Evolutionary conservation across 768 basidiomycete species (phyloP).

Genomic region (Lentinula raphanica): DNA sequence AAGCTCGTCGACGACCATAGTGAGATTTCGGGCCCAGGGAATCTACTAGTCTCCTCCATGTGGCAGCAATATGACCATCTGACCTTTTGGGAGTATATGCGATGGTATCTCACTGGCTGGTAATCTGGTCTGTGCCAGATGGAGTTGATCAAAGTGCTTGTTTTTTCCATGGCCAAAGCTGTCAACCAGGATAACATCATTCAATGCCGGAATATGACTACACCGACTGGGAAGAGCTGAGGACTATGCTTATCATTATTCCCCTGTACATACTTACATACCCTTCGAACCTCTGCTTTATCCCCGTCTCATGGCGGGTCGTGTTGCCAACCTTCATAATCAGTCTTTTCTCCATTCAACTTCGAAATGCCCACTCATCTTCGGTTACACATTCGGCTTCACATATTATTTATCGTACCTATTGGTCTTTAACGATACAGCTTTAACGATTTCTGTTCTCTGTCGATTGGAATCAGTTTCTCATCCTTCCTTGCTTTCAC

Average conservation of each 20-base stretch:
- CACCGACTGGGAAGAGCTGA: background rate
- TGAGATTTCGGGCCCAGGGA: conserved; percentile 5
- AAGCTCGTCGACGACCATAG: conserved; percentile 32
- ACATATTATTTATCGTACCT: no score
- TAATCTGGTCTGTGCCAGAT: background rate
- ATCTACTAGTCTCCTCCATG: background rate
- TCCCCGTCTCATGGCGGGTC: background rate
- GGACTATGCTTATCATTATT: background rate
- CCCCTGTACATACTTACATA: background rate
- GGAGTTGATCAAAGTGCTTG: background rate
- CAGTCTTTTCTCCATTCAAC: no score
- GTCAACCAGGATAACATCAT: background rate
- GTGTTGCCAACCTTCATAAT: no score
- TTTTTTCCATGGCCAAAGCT: background rate
- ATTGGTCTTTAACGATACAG: no score
- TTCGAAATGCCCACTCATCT: background rate
- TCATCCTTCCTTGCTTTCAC: no score
- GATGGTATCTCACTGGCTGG: background rate
- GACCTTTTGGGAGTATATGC: conserved; percentile 29
- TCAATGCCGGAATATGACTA: background rate
- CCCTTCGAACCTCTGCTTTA: background rate
- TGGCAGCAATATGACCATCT: conserved; percentile 34
- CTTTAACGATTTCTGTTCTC: no score
- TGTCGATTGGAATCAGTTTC: no score
- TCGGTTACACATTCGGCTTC: no score